Conservation (phyloP, 768 basidiomycete species). For the Hericium erinaceus region DNA sequence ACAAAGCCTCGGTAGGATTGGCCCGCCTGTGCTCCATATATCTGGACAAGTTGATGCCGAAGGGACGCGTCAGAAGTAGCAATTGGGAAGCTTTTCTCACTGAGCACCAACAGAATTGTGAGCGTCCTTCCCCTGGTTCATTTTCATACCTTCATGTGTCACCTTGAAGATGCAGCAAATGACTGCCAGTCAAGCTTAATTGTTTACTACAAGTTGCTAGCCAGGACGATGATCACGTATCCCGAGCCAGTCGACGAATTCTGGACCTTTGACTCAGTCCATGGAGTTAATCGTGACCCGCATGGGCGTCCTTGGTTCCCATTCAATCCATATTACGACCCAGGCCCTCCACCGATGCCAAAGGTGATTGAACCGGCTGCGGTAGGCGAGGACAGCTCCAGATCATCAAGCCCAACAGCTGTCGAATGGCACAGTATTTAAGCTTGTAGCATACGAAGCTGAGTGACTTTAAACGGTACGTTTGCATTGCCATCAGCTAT, state of each 20-base stretch:
- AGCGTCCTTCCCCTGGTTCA: conserved; percentile 18
- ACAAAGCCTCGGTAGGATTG: conserved; percentile 50
- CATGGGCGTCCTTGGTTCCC: conserved; percentile 36
- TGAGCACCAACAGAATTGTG: conserved; percentile 48
- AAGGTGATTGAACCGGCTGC: too few species aligned
- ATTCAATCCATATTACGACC: conserved; percentile 61
- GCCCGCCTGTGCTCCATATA: conserved; percentile 58
- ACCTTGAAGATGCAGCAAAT: conserved; percentile 51
- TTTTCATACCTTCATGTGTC: too few species aligned
- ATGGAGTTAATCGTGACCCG: conserved; percentile 36
- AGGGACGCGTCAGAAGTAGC: conserved; percentile 53
- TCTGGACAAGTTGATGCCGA: conserved; percentile 38
- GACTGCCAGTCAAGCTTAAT: conserved; percentile 59
- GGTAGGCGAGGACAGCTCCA: too few species aligned
- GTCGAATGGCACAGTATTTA: too few species aligned
- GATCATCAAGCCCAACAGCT: too few species aligned
- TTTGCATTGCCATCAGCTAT: too few species aligned
- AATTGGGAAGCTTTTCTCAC: conserved; percentile 58
- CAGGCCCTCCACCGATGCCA: conserved; percentile 56
- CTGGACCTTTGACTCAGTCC: conserved; percentile 49
- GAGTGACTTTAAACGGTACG: too few species aligned
- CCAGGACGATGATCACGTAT: conserved; percentile 32
- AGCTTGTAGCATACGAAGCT: too few species aligned
- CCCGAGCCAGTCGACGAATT: conserved; percentile 28
- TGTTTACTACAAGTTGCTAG: conserved; percentile 37